Evolutionary conservation across 2,329 filamentous ascomycete genomes (phyloP), one percentile per base, ranked within the genome.

Genomic region (Ceratocystis alfenasii): DNA sequence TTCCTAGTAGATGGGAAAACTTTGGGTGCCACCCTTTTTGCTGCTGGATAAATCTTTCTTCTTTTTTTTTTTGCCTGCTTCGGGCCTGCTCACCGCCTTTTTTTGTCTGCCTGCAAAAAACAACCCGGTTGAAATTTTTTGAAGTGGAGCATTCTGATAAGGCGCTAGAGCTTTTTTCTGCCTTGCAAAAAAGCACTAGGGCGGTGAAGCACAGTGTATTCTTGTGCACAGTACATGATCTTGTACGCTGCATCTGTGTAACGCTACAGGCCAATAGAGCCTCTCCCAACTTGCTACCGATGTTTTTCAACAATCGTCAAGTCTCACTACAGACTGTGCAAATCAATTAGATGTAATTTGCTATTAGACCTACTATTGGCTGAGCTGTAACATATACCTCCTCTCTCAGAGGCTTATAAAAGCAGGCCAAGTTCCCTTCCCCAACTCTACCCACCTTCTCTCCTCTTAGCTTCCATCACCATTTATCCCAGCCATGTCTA

Each of bases 71-170:
- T 22, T 53, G 46, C 45, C 41, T 62, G n/a, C 7, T 22, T 50
- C 7, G 15, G 30, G 45, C 28, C 55, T 61, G 60, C 45, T 28
- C 25, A n/a, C 22, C 33, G 70, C 69, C 68, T 69, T 71, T 69
- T 71, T 64, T 62, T 68, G 53, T 62, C 64, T 36, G n/a, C 30
- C 62, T 53, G 30, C 20, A 22, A 33, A 55, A 55, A 41, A 33
- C 36, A 41, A 15, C 1, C 12, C 4, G 44, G 45, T 63, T 55
- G 63, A 65, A 67, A 63, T 65, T 67, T 67, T 67, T 61, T 28
- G 55, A 57, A 63, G 66, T 65, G 66, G 66, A 65, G 65, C 63
- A 65, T 15, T 15, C 46, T 46, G 46, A 41, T 48, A 57, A 46
- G 62, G 66, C 62, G 48, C 55, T 65, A 67, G 46, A 60, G 45